phyloP scores from a whole-genome alignment of 805 yeast genomes.

The Kurtzmaniella cleridarum region DNA sequence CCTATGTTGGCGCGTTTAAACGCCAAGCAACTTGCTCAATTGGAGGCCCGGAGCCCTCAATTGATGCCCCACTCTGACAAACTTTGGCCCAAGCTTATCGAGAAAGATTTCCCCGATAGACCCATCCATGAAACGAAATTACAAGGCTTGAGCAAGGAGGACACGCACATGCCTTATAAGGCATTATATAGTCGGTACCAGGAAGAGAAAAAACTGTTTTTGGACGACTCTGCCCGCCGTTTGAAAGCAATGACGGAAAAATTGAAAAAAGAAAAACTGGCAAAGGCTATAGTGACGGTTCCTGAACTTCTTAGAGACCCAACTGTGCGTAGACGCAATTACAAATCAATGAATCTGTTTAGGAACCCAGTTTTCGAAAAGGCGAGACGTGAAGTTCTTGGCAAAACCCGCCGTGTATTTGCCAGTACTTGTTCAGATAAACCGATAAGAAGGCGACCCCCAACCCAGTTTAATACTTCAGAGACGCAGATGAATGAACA shows the following conservation, averaged over 20 bases:
- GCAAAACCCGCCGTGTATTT: neutral
- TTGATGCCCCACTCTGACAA: slow-evolving; percentile 37
- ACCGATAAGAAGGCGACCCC: slow-evolving; percentile 1
- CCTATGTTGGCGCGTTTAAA: slow-evolving; percentile 43
- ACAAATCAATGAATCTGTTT: too few species aligned
- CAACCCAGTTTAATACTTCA: slow-evolving; percentile 8
- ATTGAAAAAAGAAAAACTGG: slow-evolving; percentile 34
- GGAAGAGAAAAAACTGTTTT: slow-evolving; percentile 37
- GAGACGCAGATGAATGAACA: slow-evolving; percentile 4
- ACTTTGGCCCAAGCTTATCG: slow-evolving; percentile 41
- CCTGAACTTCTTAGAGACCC: slow-evolving; percentile 25
- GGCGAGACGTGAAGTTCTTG: slow-evolving; percentile 3
- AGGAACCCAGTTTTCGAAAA: neutral
- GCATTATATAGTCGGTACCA: slow-evolving; percentile 34
- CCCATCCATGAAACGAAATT: slow-evolving; percentile 16
- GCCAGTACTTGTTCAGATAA: too few species aligned
- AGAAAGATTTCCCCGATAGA: slow-evolving; percentile 44
- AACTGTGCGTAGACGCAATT: slow-evolving; percentile 13
- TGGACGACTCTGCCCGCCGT: slow-evolving; percentile 40
- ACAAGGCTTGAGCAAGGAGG: neutral
- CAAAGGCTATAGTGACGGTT: slow-evolving; percentile 34
- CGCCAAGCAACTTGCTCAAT: slow-evolving; percentile 34
- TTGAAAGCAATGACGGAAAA: slow-evolving; percentile 37
- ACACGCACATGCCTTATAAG: slow-evolving; percentile 26
- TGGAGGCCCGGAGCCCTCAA: slow-evolving; percentile 41